phyloP scores from a whole-genome alignment of 805 yeast genomes.

The Saturnispora ahearnii region DNA sequence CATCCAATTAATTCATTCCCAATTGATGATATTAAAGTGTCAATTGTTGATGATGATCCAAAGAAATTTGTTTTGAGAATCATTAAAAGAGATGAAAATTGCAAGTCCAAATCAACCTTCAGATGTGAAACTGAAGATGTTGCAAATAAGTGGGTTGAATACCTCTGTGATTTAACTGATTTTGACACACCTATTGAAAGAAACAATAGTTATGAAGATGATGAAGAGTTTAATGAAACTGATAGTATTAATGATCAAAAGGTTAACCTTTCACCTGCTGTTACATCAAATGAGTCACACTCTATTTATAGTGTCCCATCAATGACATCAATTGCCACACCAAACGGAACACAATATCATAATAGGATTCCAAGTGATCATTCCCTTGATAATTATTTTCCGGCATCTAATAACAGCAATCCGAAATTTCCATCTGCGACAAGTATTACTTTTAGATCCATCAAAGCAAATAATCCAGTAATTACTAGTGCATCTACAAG shows the following conservation, averaged over 20 bases:
- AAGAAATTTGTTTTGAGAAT: conserved; percentile 33
- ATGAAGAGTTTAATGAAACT: conserved; percentile 1
- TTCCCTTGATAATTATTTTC: conserved; percentile 6
- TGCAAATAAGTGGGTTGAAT: conserved; percentile 45
- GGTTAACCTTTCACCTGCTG: not conserved
- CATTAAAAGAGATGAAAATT: conserved; percentile 19
- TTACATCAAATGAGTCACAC: not conserved
- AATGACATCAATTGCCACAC: not conserved
- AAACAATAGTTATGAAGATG: conserved; percentile 34
- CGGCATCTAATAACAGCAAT: not conserved
- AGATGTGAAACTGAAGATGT: conserved; percentile 37
- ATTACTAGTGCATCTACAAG: not conserved
- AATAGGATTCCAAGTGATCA: conserved; percentile 5
- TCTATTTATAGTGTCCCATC: conserved; percentile 6
- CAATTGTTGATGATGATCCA: conserved; percentile 28
- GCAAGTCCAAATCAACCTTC: conserved; percentile 28
- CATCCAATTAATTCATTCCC: conserved; percentile 35
- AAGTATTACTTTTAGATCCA: not conserved
- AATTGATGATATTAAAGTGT: conserved; percentile 27
- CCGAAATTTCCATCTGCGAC: conserved; percentile 1
- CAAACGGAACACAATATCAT: not conserved
- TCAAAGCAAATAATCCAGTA: not conserved
- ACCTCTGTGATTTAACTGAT: conserved; percentile 42
- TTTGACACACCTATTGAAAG: conserved; percentile 41
- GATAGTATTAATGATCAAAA: not conserved